These are phyloP conservation scores for Asclepias syriaca DNA, from an alignment of 257 asterid genomes.

Conservation along the genomic window DNA sequence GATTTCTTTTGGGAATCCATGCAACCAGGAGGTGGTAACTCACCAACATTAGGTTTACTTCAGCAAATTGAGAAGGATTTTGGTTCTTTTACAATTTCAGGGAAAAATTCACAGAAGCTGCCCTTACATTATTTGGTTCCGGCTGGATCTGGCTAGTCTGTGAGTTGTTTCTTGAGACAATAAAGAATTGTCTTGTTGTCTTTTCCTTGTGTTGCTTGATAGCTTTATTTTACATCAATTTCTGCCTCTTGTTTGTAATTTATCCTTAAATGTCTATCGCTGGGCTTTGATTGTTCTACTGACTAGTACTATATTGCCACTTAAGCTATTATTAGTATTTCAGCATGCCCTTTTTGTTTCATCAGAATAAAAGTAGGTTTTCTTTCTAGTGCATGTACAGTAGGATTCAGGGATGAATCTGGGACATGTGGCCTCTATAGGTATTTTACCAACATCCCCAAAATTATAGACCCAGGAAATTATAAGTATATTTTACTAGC, in stretches of 20 bases:
- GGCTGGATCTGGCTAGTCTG: constrained; percentile 96
- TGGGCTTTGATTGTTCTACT: neutral
- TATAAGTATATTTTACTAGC: neutral
- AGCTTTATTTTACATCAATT: neutral
- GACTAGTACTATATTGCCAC: neutral
- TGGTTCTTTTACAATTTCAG: constrained; percentile 65
- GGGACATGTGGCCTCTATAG: neutral
- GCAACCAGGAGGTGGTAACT: constrained; percentile 87
- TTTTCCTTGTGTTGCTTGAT: neutral
- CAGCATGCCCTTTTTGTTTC: neutral
- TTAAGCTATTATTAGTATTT: neutral
- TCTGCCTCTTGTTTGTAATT: neutral
- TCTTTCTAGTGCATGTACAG: neutral
- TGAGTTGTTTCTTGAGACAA: constrained; percentile 39
- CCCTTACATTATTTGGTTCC: constrained; percentile 74
- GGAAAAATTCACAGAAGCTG: constrained; percentile 65
- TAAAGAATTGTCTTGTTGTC: neutral
- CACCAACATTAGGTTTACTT: constrained; percentile 67
- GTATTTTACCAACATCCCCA: neutral
- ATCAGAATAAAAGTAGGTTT: neutral
- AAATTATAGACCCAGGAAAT: neutral
- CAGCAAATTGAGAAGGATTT: constrained; percentile 91
- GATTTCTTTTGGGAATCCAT: constrained; percentile 96
- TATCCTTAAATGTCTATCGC: neutral
- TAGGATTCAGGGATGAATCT: neutral